Conservation (phyloP, 2,329 filamentous ascomycete species). For the Claviceps cyperi region DNA sequence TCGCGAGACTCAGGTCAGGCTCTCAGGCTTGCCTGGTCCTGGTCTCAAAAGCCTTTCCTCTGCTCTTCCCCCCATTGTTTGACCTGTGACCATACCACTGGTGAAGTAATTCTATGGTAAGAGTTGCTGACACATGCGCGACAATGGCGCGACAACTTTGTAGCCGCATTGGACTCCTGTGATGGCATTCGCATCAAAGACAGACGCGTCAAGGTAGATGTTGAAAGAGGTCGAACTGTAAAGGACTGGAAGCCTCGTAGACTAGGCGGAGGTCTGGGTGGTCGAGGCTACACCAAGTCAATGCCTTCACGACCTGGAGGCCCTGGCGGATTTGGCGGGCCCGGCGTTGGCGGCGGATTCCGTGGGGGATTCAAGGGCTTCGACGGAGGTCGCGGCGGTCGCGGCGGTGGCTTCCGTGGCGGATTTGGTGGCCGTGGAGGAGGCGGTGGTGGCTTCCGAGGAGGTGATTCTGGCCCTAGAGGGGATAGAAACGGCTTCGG, state of each 20-base stretch:
- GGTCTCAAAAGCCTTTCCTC: conserved; percentile 18
- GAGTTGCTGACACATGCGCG: conserved; percentile 52
- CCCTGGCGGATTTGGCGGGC: conserved; percentile 44
- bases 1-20: conserved; percentile 33
- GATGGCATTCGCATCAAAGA: conserved; percentile 91
- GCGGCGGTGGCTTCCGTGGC: conserved; percentile 26
- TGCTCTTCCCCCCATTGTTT: conserved; percentile 1
- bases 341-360: conserved; percentile 30
- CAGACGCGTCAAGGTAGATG: conserved; percentile 82
- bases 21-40: conserved; percentile 41
- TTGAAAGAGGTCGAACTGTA: conserved; percentile 88
- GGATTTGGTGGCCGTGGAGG: conserved; percentile 36
- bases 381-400: conserved; percentile 27
- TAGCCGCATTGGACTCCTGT: conserved; percentile 76
- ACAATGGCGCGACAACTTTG: conserved; percentile 38
- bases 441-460: conserved; percentile 39
- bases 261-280: conserved; percentile 82
- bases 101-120: conserved; percentile 31
- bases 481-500: conserved; percentile 31
- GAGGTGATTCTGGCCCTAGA: conserved; percentile 23
- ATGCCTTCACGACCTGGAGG: conserved; percentile 56
- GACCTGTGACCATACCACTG: background rate
- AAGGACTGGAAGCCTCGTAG: conserved; percentile 86
- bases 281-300: conserved; percentile 81
- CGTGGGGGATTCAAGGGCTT: conserved; percentile 32